Evolutionary conservation across 2,329 filamentous ascomycete genomes (phyloP), one percentile per base, ranked within the genome.

Genomic region (Pseudopyrenochaeta lycopersici): DNA sequence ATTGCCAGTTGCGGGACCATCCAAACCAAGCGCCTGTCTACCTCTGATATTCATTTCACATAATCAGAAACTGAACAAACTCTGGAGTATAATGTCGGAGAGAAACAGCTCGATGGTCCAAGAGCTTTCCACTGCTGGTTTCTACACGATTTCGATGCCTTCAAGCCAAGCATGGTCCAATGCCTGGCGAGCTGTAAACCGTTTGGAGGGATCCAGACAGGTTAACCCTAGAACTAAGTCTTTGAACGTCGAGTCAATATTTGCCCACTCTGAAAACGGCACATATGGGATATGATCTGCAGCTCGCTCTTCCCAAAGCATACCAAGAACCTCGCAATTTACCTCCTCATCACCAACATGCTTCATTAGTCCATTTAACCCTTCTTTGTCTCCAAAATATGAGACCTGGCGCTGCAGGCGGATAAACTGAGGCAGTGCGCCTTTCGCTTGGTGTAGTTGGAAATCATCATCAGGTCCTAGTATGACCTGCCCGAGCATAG

Each of bases 191-290:
- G 77, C 77, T 36, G 77, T 77, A 49, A 78, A 72, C 36, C 77
- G 64, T 68, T 67, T 73, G 18, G 63, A 59, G 7, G 78, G 78
- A 58, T 80, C 77, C 54, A 80, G 72, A 49, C 68, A 71, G 29
- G 71, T 78, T 73, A 80, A 75, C 44, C 69, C 62, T 44, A 52
- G 45, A 54, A 80, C 68, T 21, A 80, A 63, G 46, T 79, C 77
- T 53, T 76, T 76, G 58, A 80, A 77, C n/a, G n/a, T n/a, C 2
- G 70, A 51, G 43, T 82, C 78, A 43, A 72, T 60, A 18, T 60
- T 63, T 23, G 46, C 43, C 74, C 70, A 77, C 29, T 67, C 50
- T 31, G 52, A 58, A 46, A 78, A 77, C 15, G 67, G 69, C 51
- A 64, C 62, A 46, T 74, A 76, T 36, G 67, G 56, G 39, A 67